These are phyloP conservation scores for Candida piceae DNA, from an alignment of 805 yeast species.

Conservation along the genomic window DNA sequence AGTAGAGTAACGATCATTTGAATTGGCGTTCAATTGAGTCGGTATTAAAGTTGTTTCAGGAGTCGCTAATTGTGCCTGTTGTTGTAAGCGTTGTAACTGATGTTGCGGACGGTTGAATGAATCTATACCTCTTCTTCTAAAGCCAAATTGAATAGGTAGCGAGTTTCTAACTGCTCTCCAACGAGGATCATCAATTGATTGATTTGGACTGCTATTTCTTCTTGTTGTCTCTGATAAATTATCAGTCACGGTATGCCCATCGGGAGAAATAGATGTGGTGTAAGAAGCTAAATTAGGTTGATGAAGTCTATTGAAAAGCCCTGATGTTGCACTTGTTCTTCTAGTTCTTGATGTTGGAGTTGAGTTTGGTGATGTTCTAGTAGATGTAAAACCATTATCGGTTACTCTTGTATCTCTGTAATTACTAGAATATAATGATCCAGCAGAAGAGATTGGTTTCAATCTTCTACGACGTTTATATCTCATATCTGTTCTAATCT, in stretches of 20 bases:
- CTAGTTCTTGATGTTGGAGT: no score
- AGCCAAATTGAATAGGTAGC: conserved; percentile 8
- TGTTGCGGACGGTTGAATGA: no score
- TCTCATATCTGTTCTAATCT: conserved; percentile 24
- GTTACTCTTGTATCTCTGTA: no score
- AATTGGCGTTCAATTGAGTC: not conserved
- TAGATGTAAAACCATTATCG: no score
- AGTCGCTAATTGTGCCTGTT: conserved; percentile 1
- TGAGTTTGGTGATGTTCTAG: no score
- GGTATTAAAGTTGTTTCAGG: not conserved
- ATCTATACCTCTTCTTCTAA: no score
- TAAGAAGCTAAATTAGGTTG: no score
- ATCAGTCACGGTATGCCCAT: conserved; percentile 3
- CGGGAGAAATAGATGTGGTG: no score
- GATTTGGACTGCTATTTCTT: conserved; percentile 16
- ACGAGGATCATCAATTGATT: conserved; percentile 18
- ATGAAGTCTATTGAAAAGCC: no score
- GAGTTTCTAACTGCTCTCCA: conserved; percentile 7
- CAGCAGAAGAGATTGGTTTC: conserved; percentile 10
- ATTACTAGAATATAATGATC: no score
- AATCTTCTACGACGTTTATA: conserved; percentile 28
- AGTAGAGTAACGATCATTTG: conserved; percentile 11
- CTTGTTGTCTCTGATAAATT: no score
- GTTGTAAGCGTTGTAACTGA: conserved; percentile 10
- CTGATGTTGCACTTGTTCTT: no score